A percentile compares a stretch with the other conserved stretches of the same genome.
phyloP scores from a whole-genome alignment of 768 basidiomycete species.

The Leccinellum albellum region DNA sequence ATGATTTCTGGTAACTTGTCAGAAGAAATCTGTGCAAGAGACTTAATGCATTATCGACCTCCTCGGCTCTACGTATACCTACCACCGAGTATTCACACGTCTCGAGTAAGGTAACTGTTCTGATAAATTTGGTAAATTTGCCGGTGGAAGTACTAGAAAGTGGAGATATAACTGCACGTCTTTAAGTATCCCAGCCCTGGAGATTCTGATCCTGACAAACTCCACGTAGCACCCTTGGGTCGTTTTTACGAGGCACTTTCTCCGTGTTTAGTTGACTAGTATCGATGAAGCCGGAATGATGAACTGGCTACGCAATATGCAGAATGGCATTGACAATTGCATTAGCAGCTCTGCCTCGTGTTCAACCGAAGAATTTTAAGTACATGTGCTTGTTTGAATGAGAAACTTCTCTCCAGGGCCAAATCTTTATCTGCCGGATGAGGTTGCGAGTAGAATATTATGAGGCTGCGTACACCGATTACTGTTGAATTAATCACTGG shows the following conservation, averaged over 20 bases:
- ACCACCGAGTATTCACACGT: conserved; percentile 6
- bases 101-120: conserved; percentile 15
- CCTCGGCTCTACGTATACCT: conserved; percentile 25
- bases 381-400: conserved; percentile 1
- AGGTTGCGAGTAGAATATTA: not conserved
- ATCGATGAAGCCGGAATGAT: conserved; percentile 13
- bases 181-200: conserved; percentile 8
- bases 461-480: not conserved
- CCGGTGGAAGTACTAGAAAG: not conserved
- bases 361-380: not conserved
- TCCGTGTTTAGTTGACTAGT: conserved; percentile 11
- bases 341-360: conserved; percentile 13
- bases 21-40: conserved; percentile 5
- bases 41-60: conserved; percentile 15
- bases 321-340: not conserved
- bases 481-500: not conserved
- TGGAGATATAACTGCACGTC: not conserved
- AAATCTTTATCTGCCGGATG: conserved; percentile 6
- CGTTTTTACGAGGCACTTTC: not conserved
- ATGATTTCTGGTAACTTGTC: conserved; percentile 10
- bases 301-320: conserved; percentile 6
- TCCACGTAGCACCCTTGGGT: conserved; percentile 13
- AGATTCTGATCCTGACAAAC: conserved; percentile 17
- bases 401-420: not conserved
- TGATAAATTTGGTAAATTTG: conserved; percentile 7